Percentiles rank a stretch among this genome's conserved stretches.
Conservation (phyloP, 1,284 basidiomycete species). For the Microstroma glucosiphilum region DNA sequence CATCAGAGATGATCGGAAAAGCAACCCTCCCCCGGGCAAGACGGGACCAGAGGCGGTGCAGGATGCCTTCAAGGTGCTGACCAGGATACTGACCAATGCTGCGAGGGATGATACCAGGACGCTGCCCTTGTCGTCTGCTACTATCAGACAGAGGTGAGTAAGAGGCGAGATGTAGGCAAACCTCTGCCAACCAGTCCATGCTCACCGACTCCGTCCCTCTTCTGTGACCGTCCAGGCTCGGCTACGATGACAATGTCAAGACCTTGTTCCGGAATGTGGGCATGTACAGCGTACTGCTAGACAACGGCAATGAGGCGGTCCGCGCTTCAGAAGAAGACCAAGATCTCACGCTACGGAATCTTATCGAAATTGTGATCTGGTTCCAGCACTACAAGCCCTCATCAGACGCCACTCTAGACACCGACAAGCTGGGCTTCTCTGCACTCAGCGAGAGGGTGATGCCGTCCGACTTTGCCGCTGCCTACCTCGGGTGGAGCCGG, state of each 20-base stretch:
- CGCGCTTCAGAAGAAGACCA: not conserved
- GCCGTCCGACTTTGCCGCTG: too few species aligned
- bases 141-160: not conserved
- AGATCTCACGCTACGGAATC: not conserved
- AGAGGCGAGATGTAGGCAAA: not conserved
- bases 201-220: too few species aligned
- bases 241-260: conserved; percentile 1
- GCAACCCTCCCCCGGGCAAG: not conserved
- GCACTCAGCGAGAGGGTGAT: too few species aligned
- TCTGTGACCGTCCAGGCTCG: not conserved
- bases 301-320: conserved; percentile 3
- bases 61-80: not conserved
- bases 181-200: too few species aligned
- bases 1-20: not conserved
- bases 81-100: not conserved
- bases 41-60: not conserved
- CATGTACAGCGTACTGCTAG: not conserved
- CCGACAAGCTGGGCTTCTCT: not conserved
- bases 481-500: too few species aligned
- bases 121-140: conserved; percentile 3
- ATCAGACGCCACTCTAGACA: not conserved
- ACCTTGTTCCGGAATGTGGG: not conserved
- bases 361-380: conserved; percentile 8
- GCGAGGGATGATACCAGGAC: not conserved
- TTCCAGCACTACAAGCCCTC: conserved; percentile 4